Evolutionary conservation across 1,139 yeast species (phyloP).

Genomic region (Arxiozyma telluris): DNA sequence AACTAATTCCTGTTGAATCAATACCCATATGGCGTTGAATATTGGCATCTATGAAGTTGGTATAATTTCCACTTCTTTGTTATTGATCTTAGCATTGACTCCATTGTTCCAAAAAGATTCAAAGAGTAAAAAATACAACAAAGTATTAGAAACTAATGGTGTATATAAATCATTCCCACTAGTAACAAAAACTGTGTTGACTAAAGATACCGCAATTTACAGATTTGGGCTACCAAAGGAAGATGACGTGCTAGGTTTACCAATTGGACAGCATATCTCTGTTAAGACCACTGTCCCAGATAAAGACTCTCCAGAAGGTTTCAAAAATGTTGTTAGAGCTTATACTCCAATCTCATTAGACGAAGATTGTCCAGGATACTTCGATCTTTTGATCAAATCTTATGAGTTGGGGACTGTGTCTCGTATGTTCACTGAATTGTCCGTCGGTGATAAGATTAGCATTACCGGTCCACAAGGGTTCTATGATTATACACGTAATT

Average conservation of each 20-base stretch:
- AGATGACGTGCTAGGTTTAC: constrained; percentile 71
- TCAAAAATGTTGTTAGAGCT: constrained; percentile 54
- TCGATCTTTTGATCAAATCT: constrained; percentile 85
- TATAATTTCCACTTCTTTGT: not conserved
- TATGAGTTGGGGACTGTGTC: constrained; percentile 89
- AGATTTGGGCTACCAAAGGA: constrained; percentile 49
- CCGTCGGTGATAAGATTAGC: constrained; percentile 59
- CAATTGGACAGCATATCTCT: constrained; percentile 89
- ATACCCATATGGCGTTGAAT: not conserved
- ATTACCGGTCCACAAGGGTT: constrained; percentile 93
- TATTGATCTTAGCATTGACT: not conserved
- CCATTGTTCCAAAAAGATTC: not conserved
- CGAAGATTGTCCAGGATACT: constrained; percentile 69
- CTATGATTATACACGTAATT: constrained; percentile 72
- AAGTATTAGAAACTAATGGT: not conserved
- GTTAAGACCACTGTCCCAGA: constrained; percentile 68
- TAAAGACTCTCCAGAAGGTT: not conserved
- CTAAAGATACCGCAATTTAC: constrained; percentile 79
- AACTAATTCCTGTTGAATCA: not conserved
- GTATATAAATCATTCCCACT: constrained; percentile 47
- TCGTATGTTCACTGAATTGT: constrained; percentile 57
- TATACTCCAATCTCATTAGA: constrained; percentile 92
- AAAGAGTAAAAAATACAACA: not conserved
- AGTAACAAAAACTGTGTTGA: constrained; percentile 64
- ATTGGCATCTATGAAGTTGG: not conserved